Percentiles rank a stretch among this genome's conserved stretches.
These are phyloP conservation scores for Cryptococcus floricola DNA, from an alignment of 1,284 basidiomycete genomes.

Conservation along the genomic window DNA sequence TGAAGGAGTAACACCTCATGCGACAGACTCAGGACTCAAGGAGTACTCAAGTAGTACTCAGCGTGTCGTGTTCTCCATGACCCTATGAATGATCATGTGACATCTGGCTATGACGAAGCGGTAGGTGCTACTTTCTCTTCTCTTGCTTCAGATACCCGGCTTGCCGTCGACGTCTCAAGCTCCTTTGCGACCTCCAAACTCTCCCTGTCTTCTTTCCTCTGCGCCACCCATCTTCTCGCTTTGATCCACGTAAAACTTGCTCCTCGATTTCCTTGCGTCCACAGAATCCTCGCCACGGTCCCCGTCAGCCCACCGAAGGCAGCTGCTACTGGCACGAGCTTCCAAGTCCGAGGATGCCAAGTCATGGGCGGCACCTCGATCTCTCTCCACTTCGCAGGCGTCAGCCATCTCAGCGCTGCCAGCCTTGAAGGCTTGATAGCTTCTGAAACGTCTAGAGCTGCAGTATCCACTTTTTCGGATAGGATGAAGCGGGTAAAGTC, in stretches of 20 bases:
- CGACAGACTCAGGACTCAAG: too few relatives aligned
- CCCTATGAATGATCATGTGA: too few relatives aligned
- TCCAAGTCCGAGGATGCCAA: constrained; percentile 24
- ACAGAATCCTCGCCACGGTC: neutral
- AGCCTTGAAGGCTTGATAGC: neutral
- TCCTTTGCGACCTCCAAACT: neutral
- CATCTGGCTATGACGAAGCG: too few relatives aligned
- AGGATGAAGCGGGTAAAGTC: constrained; percentile 24
- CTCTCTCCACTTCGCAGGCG: constrained; percentile 12
- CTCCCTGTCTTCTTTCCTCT: neutral
- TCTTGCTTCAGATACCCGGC: too few relatives aligned
- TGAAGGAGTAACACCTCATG: too few relatives aligned
- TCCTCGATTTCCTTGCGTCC: neutral
- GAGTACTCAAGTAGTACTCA: too few relatives aligned
- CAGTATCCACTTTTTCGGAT: neutral
- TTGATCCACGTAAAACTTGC: neutral
- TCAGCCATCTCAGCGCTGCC: constrained; percentile 7
- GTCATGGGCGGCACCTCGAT: constrained; percentile 18
- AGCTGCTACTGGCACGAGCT: constrained; percentile 10
- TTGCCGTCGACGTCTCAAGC: neutral
- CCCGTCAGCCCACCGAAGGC: neutral
- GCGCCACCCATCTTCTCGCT: neutral
- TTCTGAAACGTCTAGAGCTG: too few relatives aligned
- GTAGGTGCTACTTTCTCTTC: too few relatives aligned
- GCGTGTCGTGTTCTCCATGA: too few relatives aligned